phyloP scores from a whole-genome alignment of 1,284 basidiomycete species.

The Coniophora puteana region DNA sequence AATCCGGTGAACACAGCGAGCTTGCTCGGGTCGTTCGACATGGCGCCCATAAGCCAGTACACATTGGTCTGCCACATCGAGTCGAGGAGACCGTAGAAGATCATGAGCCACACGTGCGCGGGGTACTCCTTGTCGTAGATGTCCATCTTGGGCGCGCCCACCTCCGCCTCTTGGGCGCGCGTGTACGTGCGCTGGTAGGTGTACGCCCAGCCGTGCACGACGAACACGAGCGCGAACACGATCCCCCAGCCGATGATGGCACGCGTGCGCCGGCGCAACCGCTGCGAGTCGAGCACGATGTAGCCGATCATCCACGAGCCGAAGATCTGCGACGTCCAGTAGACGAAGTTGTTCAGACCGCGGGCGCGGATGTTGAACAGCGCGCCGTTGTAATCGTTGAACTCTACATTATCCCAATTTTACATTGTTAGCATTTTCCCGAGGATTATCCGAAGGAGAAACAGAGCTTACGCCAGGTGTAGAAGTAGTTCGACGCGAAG shows the following conservation, averaged over 20 bases:
- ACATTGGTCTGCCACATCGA: slow-evolving; percentile 60
- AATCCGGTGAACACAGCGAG: slow-evolving; percentile 29
- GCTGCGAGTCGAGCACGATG: slow-evolving; percentile 20
- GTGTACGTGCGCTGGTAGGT: slow-evolving; percentile 56
- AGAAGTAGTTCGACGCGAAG: slow-evolving; percentile 12
- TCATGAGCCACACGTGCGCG: slow-evolving; percentile 41
- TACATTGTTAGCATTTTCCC: not conserved
- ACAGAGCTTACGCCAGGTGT: slow-evolving; percentile 21
- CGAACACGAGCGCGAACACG: slow-evolving; percentile 44
- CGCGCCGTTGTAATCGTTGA: slow-evolving; percentile 29
- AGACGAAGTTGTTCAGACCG: slow-evolving; percentile 26
- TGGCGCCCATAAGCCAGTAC: slow-evolving; percentile 44
- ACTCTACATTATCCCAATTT: slow-evolving; percentile 12
- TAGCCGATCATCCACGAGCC: slow-evolving; percentile 27
- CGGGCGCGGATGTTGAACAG: slow-evolving; percentile 30
- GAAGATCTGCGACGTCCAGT: slow-evolving; percentile 29
- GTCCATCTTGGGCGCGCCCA: slow-evolving; percentile 38
- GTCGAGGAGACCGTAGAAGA: slow-evolving; percentile 41
- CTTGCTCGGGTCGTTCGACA: slow-evolving; percentile 29
- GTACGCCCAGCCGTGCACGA: slow-evolving; percentile 49
- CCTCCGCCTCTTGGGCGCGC: slow-evolving; percentile 29
- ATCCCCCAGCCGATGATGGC: slow-evolving; percentile 48
- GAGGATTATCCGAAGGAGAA: not conserved
- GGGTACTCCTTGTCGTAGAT: slow-evolving; percentile 38
- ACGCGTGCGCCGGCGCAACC: slow-evolving; percentile 42